phyloP scores from a whole-genome alignment of 106 monocot species.

The Triglochin maritima region DNA sequence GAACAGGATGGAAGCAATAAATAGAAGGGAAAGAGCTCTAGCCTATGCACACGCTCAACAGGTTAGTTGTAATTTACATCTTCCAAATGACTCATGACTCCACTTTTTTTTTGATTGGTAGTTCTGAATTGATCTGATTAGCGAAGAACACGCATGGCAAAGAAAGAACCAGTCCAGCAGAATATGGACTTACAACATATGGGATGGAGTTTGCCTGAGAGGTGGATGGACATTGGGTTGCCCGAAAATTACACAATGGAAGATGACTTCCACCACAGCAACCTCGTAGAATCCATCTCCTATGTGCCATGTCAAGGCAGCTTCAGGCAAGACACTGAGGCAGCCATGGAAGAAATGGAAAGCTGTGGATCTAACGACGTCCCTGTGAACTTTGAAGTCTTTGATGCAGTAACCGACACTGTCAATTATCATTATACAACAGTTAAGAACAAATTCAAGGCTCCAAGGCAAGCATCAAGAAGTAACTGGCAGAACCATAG shows the following conservation, averaged over 20 bases:
- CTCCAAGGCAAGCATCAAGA: too few species aligned
- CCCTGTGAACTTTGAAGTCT: constrained; percentile 21
- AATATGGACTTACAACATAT: constrained; percentile 1
- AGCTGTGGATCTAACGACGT: constrained; percentile 78
- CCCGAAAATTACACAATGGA: constrained; percentile 13
- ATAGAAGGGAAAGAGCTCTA: constrained; percentile 51
- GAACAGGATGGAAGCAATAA: constrained; percentile 61
- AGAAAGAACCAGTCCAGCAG: too few species aligned
- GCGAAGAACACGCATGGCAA: too few species aligned
- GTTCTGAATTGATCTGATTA: too few species aligned
- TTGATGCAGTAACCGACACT: too few species aligned
- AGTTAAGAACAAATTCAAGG: too few species aligned
- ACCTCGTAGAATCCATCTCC: constrained; percentile 13
- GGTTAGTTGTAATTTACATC: constrained; percentile 14
- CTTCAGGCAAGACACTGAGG: constrained; percentile 30
- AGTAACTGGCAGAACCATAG: too few species aligned
- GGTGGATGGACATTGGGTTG: constrained; percentile 65
- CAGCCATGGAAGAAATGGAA: constrained; percentile 49
- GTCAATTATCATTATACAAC: too few species aligned
- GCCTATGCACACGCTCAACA: constrained; percentile 76
- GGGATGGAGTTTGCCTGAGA: constrained; percentile 77
- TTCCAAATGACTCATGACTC: too few species aligned
- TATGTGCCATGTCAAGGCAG: constrained; percentile 12
- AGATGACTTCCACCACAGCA: constrained; percentile 12
- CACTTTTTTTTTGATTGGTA: too few species aligned